phyloP scores from a whole-genome alignment of 768 basidiomycete genomes.

The Ramaria rubella region DNA sequence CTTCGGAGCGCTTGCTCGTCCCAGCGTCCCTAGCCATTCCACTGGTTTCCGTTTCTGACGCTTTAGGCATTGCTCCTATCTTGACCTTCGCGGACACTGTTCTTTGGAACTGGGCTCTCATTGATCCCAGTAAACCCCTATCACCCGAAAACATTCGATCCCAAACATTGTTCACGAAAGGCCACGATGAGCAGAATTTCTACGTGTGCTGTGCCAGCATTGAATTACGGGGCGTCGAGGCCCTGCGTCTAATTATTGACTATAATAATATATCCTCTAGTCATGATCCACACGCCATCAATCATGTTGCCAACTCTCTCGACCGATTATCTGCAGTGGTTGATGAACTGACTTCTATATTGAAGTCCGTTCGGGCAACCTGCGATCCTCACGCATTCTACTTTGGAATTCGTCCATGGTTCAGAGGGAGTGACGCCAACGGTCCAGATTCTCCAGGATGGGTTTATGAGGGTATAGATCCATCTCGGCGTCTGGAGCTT shows the following conservation, averaged over 20 bases:
- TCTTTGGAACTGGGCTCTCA: slow-evolving; percentile 80
- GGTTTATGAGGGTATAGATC: slow-evolving; percentile 73
- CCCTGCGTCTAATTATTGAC: slow-evolving; percentile 81
- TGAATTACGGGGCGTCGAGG: slow-evolving; percentile 82
- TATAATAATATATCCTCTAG: slow-evolving; percentile 61
- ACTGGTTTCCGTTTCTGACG: slow-evolving; percentile 63
- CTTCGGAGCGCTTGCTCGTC: slow-evolving; percentile 42
- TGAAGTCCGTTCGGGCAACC: slow-evolving; percentile 57
- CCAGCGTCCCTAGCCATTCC: slow-evolving; percentile 76
- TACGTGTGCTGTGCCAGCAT: slow-evolving; percentile 78
- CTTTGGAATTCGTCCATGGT: slow-evolving; percentile 90
- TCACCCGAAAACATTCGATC: slow-evolving; percentile 71
- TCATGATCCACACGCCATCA: not conserved
- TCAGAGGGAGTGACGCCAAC: slow-evolving; percentile 68
- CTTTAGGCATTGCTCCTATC: slow-evolving; percentile 84
- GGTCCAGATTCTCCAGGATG: slow-evolving; percentile 47
- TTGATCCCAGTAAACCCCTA: slow-evolving; percentile 50
- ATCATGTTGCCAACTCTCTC: slow-evolving; percentile 64
- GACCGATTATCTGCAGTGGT: slow-evolving; percentile 59
- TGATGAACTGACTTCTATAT: slow-evolving; percentile 63
- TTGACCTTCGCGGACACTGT: slow-evolving; percentile 96
- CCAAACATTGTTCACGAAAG: slow-evolving; percentile 72
- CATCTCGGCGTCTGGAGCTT: slow-evolving; percentile 52
- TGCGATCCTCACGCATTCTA: slow-evolving; percentile 88
- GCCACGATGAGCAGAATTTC: slow-evolving; percentile 79